Conservation (phyloP, 1,139 yeast genomes). For the Suhomyces bribrorum region DNA sequence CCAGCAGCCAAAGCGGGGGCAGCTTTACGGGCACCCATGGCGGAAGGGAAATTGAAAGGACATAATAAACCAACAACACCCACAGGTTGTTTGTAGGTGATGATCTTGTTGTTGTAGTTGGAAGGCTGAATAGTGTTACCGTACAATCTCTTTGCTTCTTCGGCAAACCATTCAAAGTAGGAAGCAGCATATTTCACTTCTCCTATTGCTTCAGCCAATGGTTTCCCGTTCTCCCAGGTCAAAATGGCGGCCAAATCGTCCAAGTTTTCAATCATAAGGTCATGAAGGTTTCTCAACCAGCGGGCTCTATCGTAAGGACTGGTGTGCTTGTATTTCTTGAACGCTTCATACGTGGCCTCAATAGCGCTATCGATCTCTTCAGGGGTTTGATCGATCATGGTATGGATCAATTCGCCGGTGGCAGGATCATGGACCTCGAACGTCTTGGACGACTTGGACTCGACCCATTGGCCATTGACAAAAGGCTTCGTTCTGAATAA, state of each 20-base stretch:
- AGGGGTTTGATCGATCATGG: constrained; percentile 57
- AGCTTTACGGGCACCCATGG: constrained; percentile 51
- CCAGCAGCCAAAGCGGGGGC: constrained; percentile 54
- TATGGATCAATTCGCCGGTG: constrained; percentile 55
- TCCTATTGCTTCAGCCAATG: constrained; percentile 42
- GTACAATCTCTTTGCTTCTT: constrained; percentile 44
- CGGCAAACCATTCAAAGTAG: constrained; percentile 48
- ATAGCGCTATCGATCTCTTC: constrained; percentile 63
- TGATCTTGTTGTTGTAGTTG: constrained; percentile 38
- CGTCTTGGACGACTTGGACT: constrained; percentile 49
- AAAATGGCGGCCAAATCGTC: constrained; percentile 46
- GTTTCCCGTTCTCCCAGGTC: constrained; percentile 48
- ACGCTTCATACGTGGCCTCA: constrained; percentile 59
- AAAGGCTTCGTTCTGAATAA: constrained; percentile 59
- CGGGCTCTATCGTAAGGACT: constrained; percentile 66
- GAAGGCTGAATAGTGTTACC: constrained; percentile 46
- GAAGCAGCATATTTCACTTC: constrained; percentile 47
- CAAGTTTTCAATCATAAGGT: constrained; percentile 41
- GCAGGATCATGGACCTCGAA: constrained; percentile 81
- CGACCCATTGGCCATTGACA: constrained; percentile 73
- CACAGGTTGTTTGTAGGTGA: constrained; percentile 48
- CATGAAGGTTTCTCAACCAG: constrained; percentile 54
- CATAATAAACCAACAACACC: constrained; percentile 52
- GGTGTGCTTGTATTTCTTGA: constrained; percentile 56
- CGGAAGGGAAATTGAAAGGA: constrained; percentile 51